Conservation (phyloP, 1,139 yeast genomes). For the Pichia cactophila region DNA sequence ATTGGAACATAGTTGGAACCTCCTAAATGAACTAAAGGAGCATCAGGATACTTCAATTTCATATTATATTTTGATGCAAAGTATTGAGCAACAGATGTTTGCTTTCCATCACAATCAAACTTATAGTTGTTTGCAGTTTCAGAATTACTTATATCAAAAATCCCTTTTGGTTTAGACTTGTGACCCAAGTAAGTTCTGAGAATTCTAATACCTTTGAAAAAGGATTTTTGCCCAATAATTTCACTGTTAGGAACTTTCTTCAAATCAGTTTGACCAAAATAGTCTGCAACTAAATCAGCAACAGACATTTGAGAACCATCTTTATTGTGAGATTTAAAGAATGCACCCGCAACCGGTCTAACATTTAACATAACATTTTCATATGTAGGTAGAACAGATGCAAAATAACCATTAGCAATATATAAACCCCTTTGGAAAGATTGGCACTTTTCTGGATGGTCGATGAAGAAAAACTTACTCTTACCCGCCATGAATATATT, state of each 20-base stretch:
- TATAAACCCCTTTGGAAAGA: constrained; percentile 19
- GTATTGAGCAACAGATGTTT: constrained; percentile 18
- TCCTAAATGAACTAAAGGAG: constrained; percentile 21
- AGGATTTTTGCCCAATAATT: constrained; percentile 13
- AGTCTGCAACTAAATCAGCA: constrained; percentile 20
- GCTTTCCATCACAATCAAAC: constrained; percentile 19
- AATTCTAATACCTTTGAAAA: constrained; percentile 20
- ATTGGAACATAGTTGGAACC: constrained; percentile 21
- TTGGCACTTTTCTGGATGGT: constrained; percentile 19
- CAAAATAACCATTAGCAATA: constrained; percentile 19
- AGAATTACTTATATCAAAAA: constrained; percentile 16
- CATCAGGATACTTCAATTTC: constrained; percentile 18
- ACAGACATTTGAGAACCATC: constrained; percentile 21
- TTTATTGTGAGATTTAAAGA: constrained; percentile 19
- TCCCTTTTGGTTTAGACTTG: constrained; percentile 19
- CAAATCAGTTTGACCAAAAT: constrained; percentile 16
- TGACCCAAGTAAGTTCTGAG: constrained; percentile 19
- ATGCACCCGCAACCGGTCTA: constrained; percentile 20
- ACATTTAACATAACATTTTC: constrained; percentile 19
- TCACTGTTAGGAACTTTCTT: constrained; percentile 11
- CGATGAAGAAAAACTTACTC: constrained; percentile 26
- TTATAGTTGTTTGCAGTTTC: constrained; percentile 17
- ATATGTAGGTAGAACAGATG: constrained; percentile 21
- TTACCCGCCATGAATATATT: constrained; percentile 25
- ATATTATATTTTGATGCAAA: constrained; percentile 15